Evolutionary conservation across 805 yeast genomes (phyloP).

Genomic region (Teunomyces funiuensis): DNA sequence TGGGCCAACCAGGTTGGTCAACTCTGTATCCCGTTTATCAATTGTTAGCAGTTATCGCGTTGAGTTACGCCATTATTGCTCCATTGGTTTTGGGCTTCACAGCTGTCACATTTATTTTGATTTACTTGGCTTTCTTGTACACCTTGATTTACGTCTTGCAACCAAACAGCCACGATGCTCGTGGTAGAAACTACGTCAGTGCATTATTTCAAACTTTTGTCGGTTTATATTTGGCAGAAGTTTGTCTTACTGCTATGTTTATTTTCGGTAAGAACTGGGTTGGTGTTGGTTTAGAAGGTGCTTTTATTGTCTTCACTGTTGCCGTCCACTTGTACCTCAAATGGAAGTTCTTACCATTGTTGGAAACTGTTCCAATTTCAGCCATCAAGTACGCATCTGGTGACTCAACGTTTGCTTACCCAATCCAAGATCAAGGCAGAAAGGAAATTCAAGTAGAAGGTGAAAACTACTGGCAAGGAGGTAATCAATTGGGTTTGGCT

Average conservation of each 20-base stretch:
- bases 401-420: constrained; percentile 49
- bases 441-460: constrained; percentile 57
- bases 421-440: constrained; percentile 63
- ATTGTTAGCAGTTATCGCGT: constrained; percentile 66
- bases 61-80: constrained; percentile 77
- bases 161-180: constrained; percentile 55
- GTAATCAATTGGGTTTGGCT: constrained; percentile 39
- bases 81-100: constrained; percentile 72
- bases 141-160: constrained; percentile 61
- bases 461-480: constrained; percentile 46
- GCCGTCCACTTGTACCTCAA: constrained; percentile 58
- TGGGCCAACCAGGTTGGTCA: constrained; percentile 78
- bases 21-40: constrained; percentile 77
- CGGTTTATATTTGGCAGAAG: constrained; percentile 68
- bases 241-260: constrained; percentile 68
- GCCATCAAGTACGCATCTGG: constrained; percentile 52
- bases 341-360: constrained; percentile 57
- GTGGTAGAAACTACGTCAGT: constrained; percentile 73
- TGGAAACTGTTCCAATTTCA: constrained; percentile 69
- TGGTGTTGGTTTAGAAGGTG: constrained; percentile 66
- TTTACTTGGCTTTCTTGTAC: constrained; percentile 64
- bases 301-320: constrained; percentile 58
- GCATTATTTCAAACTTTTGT: constrained; percentile 73
- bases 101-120: constrained; percentile 53
- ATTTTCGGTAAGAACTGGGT: constrained; percentile 81